Conservation (phyloP, 768 basidiomycete species). For the Pholiota molesta region DNA sequence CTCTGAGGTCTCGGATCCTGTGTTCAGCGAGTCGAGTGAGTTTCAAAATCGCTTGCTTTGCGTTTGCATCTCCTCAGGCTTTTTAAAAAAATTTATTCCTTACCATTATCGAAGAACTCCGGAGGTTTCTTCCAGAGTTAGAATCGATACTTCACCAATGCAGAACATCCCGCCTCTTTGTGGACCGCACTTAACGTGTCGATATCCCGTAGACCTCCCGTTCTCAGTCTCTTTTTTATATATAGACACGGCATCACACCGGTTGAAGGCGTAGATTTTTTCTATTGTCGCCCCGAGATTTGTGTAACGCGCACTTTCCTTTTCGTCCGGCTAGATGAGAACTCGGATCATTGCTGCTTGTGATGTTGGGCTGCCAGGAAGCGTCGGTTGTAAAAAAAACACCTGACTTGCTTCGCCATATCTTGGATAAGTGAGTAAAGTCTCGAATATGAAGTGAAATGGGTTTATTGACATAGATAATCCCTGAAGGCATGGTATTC, state of each 20-base stretch:
- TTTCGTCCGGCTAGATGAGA: not conserved
- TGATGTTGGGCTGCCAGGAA: not conserved
- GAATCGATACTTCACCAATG: too few relatives aligned
- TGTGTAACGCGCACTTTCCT: not conserved
- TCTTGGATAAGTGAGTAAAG: not conserved
- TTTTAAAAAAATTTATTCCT: too few relatives aligned
- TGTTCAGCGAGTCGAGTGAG: too few relatives aligned
- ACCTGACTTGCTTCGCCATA: not conserved
- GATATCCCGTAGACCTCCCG: not conserved
- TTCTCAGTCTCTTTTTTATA: not conserved
- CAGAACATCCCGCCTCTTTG: too few relatives aligned
- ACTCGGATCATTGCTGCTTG: constrained; percentile 1
- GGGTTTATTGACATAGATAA: not conserved
- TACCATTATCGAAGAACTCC: too few relatives aligned
- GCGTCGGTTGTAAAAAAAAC: not conserved
- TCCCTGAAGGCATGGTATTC: not conserved
- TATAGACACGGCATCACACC: not conserved
- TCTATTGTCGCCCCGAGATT: not conserved
- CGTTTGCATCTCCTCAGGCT: too few relatives aligned
- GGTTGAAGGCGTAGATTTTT: not conserved
- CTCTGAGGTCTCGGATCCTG: too few relatives aligned
- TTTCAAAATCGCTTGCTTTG: too few relatives aligned
- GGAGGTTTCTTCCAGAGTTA: too few relatives aligned
- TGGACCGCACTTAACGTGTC: too few relatives aligned
- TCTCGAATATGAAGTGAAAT: not conserved